Base-by-base conservation (phyloP, 2,329 filamentous ascomycete species). In the Teratosphaeria viscida region DNA sequence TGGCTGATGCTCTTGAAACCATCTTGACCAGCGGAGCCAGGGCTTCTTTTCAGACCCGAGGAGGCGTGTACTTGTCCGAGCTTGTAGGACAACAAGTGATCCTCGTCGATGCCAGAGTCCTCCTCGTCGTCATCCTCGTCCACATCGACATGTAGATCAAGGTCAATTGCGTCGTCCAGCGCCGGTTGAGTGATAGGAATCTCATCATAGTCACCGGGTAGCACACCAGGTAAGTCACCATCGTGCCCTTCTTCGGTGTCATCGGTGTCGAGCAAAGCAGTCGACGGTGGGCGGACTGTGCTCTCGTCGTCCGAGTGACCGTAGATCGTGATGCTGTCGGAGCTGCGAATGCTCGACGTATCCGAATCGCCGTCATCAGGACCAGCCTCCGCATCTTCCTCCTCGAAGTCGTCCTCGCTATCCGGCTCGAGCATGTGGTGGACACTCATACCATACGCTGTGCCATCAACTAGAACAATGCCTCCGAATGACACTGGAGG, bases 401-500 rank as follows among this genome's bases (percentile, higher is more conserved):
- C 68, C 16, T 75, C 71, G 16, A 74, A 72, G 10, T 75, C 76
- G 53, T 77, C 67, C 11, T 82, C 79, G 60, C 81, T 82, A 11
- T 82, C 77, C 12, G 77, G 75, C 67, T 96, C 92, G 2, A 97
- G 83, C 85, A 97, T 92, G 73, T 97, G 92, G 69, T 97, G 92
- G 0, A 97, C 92, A 26, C 90, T 96, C 89, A 97, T 94, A 12
- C 92, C 92, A 68, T 91, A 94, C 0, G 89, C 84, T 71, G 88
- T 85, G 59, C 88, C 85, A 69, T 97, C 91, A 1, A 97, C 85
- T 35, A 94, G 77, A 49, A 97, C 85, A 3, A 96, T 81, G 8
- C 92, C 92, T 12, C 92, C 92, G 65, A 95, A 91, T 35, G 90
- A 95, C 2, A 95, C 92, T 1, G 92, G 90, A 5, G 92, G 91